Conservation (phyloP, 2,329 filamentous ascomycete genomes). For the Aspergillus luchuensis region DNA sequence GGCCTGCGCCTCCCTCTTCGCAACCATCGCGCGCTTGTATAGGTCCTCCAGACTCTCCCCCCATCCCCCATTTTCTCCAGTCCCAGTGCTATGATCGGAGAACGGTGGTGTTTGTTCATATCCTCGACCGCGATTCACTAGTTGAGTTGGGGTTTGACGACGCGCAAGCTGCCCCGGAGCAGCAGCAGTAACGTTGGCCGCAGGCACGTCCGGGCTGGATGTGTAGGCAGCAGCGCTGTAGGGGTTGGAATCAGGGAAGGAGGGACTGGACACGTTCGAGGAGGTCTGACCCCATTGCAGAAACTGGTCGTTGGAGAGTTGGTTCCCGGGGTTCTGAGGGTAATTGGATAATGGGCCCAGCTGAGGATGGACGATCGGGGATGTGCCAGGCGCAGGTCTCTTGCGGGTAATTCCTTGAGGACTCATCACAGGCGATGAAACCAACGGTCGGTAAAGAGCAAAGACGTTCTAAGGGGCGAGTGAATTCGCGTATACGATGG, state of each 20-base stretch:
- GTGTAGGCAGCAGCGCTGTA: conserved; percentile 32
- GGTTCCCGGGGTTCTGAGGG: conserved; percentile 45
- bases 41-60: conserved; percentile 72
- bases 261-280: conserved; percentile 29
- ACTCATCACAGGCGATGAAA: conserved; percentile 34
- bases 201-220: conserved; percentile 55
- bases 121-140: conserved; percentile 40
- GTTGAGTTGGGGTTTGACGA: conserved; percentile 41
- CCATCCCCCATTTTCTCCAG: conserved; percentile 45
- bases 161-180: conserved; percentile 47
- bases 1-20: conserved; percentile 82
- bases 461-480: neutral
- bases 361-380: conserved; percentile 61
- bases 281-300: conserved; percentile 57
- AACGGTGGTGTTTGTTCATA: conserved; percentile 41
- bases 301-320: conserved; percentile 55
- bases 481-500: neutral
- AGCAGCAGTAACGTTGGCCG: conserved; percentile 43
- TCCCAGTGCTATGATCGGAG: conserved; percentile 30
- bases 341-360: conserved; percentile 55
- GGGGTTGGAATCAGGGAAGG: conserved; percentile 46
- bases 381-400: conserved; percentile 71
- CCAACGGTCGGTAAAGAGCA: conserved; percentile 11
- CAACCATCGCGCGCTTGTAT: conserved; percentile 75
- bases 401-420: conserved; percentile 60